phyloP scores from a whole-genome alignment of 164 flowering plant species.

The Santalum album region DNA sequence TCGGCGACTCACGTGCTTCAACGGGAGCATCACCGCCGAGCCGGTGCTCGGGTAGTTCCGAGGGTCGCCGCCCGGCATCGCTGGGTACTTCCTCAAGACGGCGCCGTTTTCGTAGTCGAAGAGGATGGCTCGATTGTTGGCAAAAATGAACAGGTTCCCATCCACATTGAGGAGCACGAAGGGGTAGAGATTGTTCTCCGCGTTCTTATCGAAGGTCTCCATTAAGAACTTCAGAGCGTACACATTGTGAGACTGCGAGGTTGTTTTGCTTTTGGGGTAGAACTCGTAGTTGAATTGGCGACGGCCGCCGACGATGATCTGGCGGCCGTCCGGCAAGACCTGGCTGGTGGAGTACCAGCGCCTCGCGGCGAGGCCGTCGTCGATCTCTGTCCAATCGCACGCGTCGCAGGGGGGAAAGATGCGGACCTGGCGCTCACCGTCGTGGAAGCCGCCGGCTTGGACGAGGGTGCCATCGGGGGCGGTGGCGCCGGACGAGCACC shows the following conservation, averaged over 20 bases:
- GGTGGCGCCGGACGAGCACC: constrained; percentile 75
- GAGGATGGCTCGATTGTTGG: constrained; percentile 50
- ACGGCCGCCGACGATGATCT: constrained; percentile 65
- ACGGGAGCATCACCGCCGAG: constrained; percentile 53
- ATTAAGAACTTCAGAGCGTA: constrained; percentile 33
- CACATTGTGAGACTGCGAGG: neutral
- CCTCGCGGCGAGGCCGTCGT: constrained; percentile 16
- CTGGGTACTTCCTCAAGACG: constrained; percentile 36
- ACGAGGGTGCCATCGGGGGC: constrained; percentile 45
- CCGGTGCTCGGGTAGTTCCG: constrained; percentile 60
- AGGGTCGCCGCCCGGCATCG: constrained; percentile 55
- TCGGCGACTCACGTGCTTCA: constrained; percentile 14
- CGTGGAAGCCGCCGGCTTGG: constrained; percentile 70
- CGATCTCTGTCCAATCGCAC: constrained; percentile 70
- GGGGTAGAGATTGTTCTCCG: constrained; percentile 61
- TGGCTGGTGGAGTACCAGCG: constrained; percentile 87
- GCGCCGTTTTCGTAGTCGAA: constrained; percentile 24
- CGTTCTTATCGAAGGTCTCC: constrained; percentile 29
- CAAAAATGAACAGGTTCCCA: constrained; percentile 51
- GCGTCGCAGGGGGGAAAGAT: constrained; percentile 32
- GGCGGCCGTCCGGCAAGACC: constrained; percentile 53
- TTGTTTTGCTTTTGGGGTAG: constrained; percentile 33
- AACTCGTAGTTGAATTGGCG: constrained; percentile 67
- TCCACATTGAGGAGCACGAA: constrained; percentile 44
- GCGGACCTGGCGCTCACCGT: constrained; percentile 44